phyloP scores from a whole-genome alignment of 306 rosid species.

The Trifolium repens region DNA sequence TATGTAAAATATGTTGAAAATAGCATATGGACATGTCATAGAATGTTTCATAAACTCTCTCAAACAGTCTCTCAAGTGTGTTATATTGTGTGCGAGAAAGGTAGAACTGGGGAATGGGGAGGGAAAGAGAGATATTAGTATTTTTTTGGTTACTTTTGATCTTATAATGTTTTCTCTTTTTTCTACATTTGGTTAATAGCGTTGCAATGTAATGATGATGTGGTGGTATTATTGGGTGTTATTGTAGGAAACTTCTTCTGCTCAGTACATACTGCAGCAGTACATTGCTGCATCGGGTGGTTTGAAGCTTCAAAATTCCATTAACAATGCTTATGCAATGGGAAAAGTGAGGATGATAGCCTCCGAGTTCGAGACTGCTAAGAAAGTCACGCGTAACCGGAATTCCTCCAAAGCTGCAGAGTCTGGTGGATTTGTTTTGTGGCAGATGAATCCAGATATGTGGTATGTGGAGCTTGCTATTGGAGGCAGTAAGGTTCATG shows the following conservation, averaged over 20 bases:
- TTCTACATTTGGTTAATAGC: background rate
- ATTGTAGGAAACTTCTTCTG: constrained; percentile 93
- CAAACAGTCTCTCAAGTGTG: background rate
- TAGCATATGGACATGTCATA: background rate
- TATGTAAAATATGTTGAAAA: background rate
- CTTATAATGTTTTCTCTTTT: constrained; percentile 24
- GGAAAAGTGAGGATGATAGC: constrained; percentile 98
- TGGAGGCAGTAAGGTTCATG: constrained; percentile 98
- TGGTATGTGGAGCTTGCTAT: constrained; percentile 99
- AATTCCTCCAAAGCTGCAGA: constrained; percentile 87
- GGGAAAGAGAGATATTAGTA: background rate
- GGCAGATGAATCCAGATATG: constrained; percentile 99
- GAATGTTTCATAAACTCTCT: background rate
- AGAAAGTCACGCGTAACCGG: constrained; percentile 70
- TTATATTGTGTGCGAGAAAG: constrained; percentile 10
- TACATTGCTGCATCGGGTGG: constrained; percentile 96
- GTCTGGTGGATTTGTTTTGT: constrained; percentile 91
- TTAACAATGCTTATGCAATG: constrained; percentile 91
- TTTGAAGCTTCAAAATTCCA: constrained; percentile 80
- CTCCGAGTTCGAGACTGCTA: constrained; percentile 91
- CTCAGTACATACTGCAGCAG: constrained; percentile 97
- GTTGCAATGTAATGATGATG: constrained; percentile 2
- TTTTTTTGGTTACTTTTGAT: background rate
- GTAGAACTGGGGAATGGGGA: background rate
- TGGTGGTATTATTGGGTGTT: constrained; percentile 28